Evolutionary conservation across 495 filamentous ascomycete species (phyloP).

Genomic region (Aspergillus biplanus): DNA sequence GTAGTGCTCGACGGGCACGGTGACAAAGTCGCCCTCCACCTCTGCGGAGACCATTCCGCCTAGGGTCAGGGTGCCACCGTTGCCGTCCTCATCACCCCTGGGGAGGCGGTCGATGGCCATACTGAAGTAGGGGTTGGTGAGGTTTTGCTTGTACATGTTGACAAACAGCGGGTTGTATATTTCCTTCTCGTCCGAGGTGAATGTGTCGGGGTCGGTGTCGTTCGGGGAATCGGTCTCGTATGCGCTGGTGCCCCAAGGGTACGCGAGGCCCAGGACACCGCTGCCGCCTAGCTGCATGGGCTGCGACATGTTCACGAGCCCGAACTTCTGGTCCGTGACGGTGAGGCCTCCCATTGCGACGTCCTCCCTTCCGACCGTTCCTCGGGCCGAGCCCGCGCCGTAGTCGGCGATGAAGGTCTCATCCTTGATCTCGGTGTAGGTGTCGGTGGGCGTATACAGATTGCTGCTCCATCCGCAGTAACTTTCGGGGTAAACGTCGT

Average conservation of each 20-base stretch:
- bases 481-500: constrained; percentile 27
- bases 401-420: constrained; percentile 64
- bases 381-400: constrained; percentile 57
- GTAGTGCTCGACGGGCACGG: constrained; percentile 31
- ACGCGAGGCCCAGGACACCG: constrained; percentile 66
- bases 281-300: constrained; percentile 51
- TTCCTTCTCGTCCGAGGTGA: constrained; percentile 29
- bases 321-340: constrained; percentile 56
- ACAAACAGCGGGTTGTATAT: constrained; percentile 61
- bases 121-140: constrained; percentile 59
- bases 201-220: constrained; percentile 28
- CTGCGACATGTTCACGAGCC: constrained; percentile 49
- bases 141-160: constrained; percentile 56
- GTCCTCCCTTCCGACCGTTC: constrained; percentile 59
- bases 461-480: constrained; percentile 52
- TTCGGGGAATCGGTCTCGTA: constrained; percentile 29
- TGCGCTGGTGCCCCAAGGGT: constrained; percentile 50
- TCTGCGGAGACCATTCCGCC: constrained; percentile 32
- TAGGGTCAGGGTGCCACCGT: constrained; percentile 34
- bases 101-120: constrained; percentile 35
- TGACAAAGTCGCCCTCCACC: constrained; percentile 21
- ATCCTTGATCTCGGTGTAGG: constrained; percentile 44
- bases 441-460: constrained; percentile 46
- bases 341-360: constrained; percentile 59
- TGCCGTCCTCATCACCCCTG: constrained; percentile 20